Base-by-base conservation (phyloP, 805 yeast genomes). In the Zygoascus flipseniorum region DNA sequence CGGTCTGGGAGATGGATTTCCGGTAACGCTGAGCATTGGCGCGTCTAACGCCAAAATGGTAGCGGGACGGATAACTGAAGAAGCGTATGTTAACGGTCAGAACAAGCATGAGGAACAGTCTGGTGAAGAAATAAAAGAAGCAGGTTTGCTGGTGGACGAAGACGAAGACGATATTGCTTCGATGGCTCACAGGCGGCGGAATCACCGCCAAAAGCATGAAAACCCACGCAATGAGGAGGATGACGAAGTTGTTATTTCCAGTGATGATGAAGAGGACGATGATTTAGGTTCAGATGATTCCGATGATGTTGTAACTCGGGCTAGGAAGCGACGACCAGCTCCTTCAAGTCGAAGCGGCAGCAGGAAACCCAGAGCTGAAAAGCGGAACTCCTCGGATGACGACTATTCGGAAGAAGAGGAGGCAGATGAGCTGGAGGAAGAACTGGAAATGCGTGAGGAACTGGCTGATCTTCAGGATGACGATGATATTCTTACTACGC, bases 391-490 rank as follows among this genome's bases (percentile, higher is more conserved):
- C 19, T 39, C 48, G n/a, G 51, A 39, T 14, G 54, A 31, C 16
- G 42, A 31, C 18, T 43, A 35, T 16, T 35, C 48, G n/a, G 54
- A 52, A 28, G 59, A 49, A 16, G 54, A 42, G 31, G 48, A 50
- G 14, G 42, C 41, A 13, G 52, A 53, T 20, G 53, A 53, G 39
- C 39, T 57, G 39, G 51, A 52, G 13, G 58, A 56, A 18, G 66
- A 62, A 41, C 41, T 26, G 19, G 53, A 53, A 39, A 28, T 57
- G 43, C 51, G 50, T 14, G 57, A 56, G 16, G 66, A 62, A 41
- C 35, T 60, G 47, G 57, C 55, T 1, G 65, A 61, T 13, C 49
- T 61, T 14, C 58, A 58, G 11, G 58, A 58, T 8, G 48, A 51
- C 39, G 58, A 54, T 41, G 52, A 39, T 26, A 16, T 39, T 8